Percentiles rank a stretch among this genome's conserved stretches.
Evolutionary conservation across 768 basidiomycete species (phyloP).

Genomic region (Tulasnella calospora): DNA sequence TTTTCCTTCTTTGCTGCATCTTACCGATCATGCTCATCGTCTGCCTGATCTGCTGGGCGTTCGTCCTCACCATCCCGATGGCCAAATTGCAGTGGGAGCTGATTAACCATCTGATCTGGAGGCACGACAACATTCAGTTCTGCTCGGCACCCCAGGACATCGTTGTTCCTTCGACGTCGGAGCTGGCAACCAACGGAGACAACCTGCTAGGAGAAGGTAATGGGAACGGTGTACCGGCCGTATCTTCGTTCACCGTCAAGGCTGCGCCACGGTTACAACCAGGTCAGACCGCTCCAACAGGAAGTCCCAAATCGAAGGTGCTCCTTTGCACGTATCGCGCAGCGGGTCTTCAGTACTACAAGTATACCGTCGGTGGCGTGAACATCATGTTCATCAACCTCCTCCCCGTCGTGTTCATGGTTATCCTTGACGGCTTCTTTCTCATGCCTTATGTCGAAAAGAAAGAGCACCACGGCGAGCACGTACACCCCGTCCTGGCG

Average conservation of each 20-base stretch:
- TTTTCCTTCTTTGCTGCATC: constrained; percentile 66
- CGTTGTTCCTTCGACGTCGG: constrained; percentile 36
- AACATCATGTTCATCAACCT: constrained; percentile 98
- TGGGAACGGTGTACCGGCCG: constrained; percentile 26
- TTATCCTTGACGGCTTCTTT: constrained; percentile 87
- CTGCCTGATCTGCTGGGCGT: constrained; percentile 89
- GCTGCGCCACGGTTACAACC: constrained; percentile 63
- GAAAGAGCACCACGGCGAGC: constrained; percentile 49
- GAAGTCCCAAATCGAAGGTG: constrained; percentile 77
- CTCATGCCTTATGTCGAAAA: constrained; percentile 65
- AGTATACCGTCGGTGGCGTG: constrained; percentile 97
- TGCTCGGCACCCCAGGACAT: constrained; percentile 78
- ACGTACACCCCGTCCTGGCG: constrained; percentile 59
- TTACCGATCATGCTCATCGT: constrained; percentile 85
- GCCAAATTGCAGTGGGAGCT: constrained; percentile 96
- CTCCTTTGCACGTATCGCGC: constrained; percentile 93
- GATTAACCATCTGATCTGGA: constrained; percentile 69
- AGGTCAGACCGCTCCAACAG: constrained; percentile 84
- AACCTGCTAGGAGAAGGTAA: background rate
- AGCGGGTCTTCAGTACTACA: constrained; percentile 87
- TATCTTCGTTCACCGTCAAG: constrained; percentile 58
- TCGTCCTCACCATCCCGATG: constrained; percentile 96
- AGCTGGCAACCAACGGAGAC: background rate
- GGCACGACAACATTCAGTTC: constrained; percentile 84
- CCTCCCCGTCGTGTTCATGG: constrained; percentile 88